Percentiles rank a stretch among this genome's conserved stretches.
Evolutionary conservation across 1,284 basidiomycete genomes (phyloP).

Genomic region (Tremellales sp.): DNA sequence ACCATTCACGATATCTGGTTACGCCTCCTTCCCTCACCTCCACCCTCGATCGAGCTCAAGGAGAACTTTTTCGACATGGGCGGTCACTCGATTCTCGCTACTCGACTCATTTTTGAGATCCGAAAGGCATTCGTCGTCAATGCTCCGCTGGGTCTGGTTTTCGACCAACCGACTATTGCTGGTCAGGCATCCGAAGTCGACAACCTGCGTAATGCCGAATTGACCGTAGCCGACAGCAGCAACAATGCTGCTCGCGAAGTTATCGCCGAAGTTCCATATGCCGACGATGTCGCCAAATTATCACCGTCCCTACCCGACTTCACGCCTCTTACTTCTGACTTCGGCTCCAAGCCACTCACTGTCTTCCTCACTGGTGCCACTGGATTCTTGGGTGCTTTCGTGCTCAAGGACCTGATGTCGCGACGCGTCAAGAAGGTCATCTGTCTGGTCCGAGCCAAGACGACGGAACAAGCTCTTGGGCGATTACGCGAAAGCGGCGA

Average conservation of each 20-base stretch:
- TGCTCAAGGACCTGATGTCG: slow-evolving; percentile 74
- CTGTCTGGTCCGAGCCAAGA: slow-evolving; percentile 78
- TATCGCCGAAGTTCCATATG: slow-evolving; percentile 56
- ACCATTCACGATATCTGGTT: slow-evolving; percentile 80
- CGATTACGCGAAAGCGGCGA: slow-evolving; percentile 72
- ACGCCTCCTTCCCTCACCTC: slow-evolving; percentile 73
- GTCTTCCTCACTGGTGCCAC: slow-evolving; percentile 96
- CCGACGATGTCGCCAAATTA: slow-evolving; percentile 70
- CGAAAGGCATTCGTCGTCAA: slow-evolving; percentile 88
- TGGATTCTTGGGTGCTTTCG: slow-evolving; percentile 93
- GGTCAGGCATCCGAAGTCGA: slow-evolving; percentile 81
- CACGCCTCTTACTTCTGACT: slow-evolving; percentile 55
- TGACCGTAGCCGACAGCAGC: slow-evolving; percentile 60
- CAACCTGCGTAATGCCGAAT: slow-evolving; percentile 68
- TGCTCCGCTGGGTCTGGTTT: slow-evolving; percentile 88
- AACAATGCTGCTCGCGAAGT: slow-evolving; percentile 31
- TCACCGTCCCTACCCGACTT: slow-evolving; percentile 62
- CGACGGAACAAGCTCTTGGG: slow-evolving; percentile 60
- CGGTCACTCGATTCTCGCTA: slow-evolving; percentile 97
- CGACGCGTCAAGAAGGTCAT: slow-evolving; percentile 77
- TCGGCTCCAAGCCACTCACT: slow-evolving; percentile 58
- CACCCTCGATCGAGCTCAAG: slow-evolving; percentile 74
- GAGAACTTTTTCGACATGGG: slow-evolving; percentile 99
- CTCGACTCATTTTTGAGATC: slow-evolving; percentile 93
- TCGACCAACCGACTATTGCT: slow-evolving; percentile 81